A percentile compares a stretch with the other conserved stretches of the same genome.
These are phyloP conservation scores for Cyberlindnera mississippiensis DNA, from an alignment of 805 yeast genomes.

Conservation along the genomic window DNA sequence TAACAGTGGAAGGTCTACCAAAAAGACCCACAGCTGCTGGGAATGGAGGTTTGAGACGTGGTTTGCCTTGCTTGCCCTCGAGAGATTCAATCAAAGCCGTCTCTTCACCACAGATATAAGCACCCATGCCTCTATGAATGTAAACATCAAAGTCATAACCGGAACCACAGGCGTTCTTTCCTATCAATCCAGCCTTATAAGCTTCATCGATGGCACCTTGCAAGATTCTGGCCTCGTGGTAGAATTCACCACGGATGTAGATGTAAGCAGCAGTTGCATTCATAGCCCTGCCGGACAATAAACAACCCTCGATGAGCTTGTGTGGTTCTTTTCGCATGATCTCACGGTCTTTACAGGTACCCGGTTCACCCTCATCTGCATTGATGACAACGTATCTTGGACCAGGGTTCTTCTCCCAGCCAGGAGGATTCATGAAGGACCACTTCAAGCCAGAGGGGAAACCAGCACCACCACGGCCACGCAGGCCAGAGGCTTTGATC, in stretches of 20 bases:
- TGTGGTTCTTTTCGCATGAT: constrained; percentile 90
- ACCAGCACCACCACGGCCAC: constrained; percentile 95
- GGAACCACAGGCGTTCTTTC: constrained; percentile 83
- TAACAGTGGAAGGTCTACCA: constrained; percentile 88
- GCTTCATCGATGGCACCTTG: constrained; percentile 88
- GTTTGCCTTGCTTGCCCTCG: constrained; percentile 93
- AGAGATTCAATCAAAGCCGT: constrained; percentile 84
- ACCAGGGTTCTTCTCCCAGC: constrained; percentile 89
- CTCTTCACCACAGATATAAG: constrained; percentile 90
- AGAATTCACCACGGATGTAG: constrained; percentile 87
- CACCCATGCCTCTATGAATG: constrained; percentile 92
- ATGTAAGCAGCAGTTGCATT: constrained; percentile 91
- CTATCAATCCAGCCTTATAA: constrained; percentile 72
- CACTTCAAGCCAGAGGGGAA: constrained; percentile 89
- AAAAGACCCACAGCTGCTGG: constrained; percentile 92
- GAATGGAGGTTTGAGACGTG: constrained; percentile 91
- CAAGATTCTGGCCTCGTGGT: constrained; percentile 69
- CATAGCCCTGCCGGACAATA: constrained; percentile 87
- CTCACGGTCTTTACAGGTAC: constrained; percentile 90
- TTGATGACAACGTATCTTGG: constrained; percentile 86
- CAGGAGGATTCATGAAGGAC: constrained; percentile 95
- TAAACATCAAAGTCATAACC: constrained; percentile 82
- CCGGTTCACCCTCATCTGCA: constrained; percentile 95
- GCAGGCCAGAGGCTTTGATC: constrained; percentile 76
- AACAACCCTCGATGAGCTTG: constrained; percentile 88